A percentile compares a stretch with the other conserved stretches of the same genome.
Conservation (phyloP, 148 eudicot genomes). For the Nepenthes mirabilis region DNA sequence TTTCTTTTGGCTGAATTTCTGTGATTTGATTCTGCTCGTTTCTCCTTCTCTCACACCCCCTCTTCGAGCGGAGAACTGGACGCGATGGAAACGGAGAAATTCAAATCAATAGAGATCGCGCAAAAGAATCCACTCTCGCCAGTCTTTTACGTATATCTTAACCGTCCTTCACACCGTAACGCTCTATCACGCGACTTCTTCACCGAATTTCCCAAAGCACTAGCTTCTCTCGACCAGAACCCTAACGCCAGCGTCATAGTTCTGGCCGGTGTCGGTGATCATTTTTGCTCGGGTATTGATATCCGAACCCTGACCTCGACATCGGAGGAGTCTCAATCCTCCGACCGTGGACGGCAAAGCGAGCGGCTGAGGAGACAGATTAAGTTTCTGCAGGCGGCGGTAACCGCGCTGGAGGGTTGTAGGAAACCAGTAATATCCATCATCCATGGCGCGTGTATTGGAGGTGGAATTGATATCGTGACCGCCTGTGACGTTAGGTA, state of each 20-base stretch:
- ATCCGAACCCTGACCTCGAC: slow-evolving; percentile 25
- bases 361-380: slow-evolving; percentile 57
- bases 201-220: slow-evolving; percentile 67
- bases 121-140: slow-evolving; percentile 17
- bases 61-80: background rate
- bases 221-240: slow-evolving; percentile 52
- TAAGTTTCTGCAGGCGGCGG: slow-evolving; percentile 44
- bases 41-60: background rate
- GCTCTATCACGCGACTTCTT: slow-evolving; percentile 63
- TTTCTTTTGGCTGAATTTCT: too few relatives aligned
- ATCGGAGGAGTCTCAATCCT: background rate
- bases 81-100: background rate
- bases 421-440: slow-evolving; percentile 79
- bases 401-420: slow-evolving; percentile 68
- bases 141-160: slow-evolving; percentile 37
- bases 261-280: slow-evolving; percentile 47
- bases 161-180: slow-evolving; percentile 50
- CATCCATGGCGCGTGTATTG: slow-evolving; percentile 75
- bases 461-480: slow-evolving; percentile 71
- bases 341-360: slow-evolving; percentile 38
- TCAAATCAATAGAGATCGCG: slow-evolving; percentile 33
- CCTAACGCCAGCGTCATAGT: slow-evolving; percentile 51
- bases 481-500: slow-evolving; percentile 84
- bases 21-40: background rate
- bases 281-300: slow-evolving; percentile 92